Evolutionary conservation across 83 land plant genomes (phyloP), one percentile per base, ranked within the genome.

Genomic region (Thuja plicata): DNA sequence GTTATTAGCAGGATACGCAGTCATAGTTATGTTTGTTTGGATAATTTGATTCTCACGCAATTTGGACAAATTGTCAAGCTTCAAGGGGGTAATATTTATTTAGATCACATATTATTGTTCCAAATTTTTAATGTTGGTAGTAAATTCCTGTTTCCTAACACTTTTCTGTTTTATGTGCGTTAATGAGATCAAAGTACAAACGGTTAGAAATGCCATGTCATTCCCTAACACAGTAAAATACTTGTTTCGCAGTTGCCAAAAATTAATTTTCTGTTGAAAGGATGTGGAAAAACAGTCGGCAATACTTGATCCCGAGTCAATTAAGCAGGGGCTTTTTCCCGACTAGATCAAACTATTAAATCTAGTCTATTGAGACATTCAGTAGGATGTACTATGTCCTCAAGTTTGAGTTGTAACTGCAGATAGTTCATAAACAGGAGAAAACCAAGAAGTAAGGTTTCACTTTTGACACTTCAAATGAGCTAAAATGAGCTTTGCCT

Each of bases 1-100:
- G 99, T 98, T 54, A 54, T 3, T 54, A 54, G 8, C 24, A 87
- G 38, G 45, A 16, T 32, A 8, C 8, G 27, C 9, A 86, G 37
- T 35, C 35, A 86, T 48, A 16, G 16, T 54, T 57, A 17, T 54
- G 5, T 86, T 52, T 50, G 32, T 54, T 57, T 54, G 40, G 60
- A 86, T 34, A 17, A 71, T 57, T 86, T 12, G 43, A 34, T 81
- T 81, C 74, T 70, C 74, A 70, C 4, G 12, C 57, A 3, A 54
- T 19, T 54, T 15, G 13, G 16, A 54, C 57, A 54, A 54, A 54
- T 54, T 54, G 57, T 54, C 57, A 54, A 54, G 57, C 57, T 54
- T 17, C 57, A 54, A 54, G 19, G 17, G 57, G 57, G 57, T 3
- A 54, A 54, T 54, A 15, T 54, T 54, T n/a, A 70, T 70, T 24